These are phyloP conservation scores for Chaetomiaceae sp. DNA, from an alignment of 2,329 filamentous ascomycete species.

Conservation along the genomic window DNA sequence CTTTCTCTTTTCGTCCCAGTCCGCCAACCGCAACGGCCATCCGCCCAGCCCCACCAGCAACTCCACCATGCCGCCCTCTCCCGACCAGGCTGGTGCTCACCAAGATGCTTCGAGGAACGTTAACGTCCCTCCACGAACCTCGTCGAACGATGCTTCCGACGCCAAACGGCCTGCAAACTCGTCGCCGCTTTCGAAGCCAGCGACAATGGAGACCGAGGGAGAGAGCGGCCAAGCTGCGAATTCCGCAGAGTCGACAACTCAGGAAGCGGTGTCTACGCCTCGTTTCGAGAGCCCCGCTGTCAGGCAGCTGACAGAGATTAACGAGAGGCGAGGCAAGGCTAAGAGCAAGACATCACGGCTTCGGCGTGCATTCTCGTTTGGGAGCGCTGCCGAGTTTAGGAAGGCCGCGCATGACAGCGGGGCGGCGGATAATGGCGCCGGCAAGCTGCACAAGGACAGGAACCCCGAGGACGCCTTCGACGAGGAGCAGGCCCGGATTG, in stretches of 20 bases:
- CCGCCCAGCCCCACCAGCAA: conserved; percentile 48
- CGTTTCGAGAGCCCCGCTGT: conserved; percentile 65
- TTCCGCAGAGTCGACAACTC: conserved; percentile 23
- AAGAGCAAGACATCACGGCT: conserved; percentile 85
- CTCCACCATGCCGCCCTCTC: conserved; percentile 46
- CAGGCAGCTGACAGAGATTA: conserved; percentile 81
- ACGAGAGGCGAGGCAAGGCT: conserved; percentile 69
- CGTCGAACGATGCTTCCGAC: conserved; percentile 59
- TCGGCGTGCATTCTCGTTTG: conserved; percentile 91
- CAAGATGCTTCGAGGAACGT: conserved; percentile 53
- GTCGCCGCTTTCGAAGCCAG: conserved; percentile 70
- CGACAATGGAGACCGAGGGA: conserved; percentile 55
- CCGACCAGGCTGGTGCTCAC: conserved; percentile 44
- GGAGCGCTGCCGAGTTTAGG: conserved; percentile 85
- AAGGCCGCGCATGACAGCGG: conserved; percentile 62
- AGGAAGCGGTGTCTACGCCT: conserved; percentile 31
- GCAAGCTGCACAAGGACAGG: conserved; percentile 64
- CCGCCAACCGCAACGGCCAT: conserved; percentile 54
- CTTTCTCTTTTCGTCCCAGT: conserved; percentile 42
- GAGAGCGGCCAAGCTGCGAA: conserved; percentile 28
- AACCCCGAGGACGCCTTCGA: conserved; percentile 63
- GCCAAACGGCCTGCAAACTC: conserved; percentile 57
- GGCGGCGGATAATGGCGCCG: conserved; percentile 35
- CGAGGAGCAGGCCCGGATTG: conserved; percentile 86
- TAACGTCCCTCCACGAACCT: conserved; percentile 57